These are phyloP conservation scores for Sugiyamaella sp. DNA, from an alignment of 1,139 yeast species.

Conservation along the genomic window DNA sequence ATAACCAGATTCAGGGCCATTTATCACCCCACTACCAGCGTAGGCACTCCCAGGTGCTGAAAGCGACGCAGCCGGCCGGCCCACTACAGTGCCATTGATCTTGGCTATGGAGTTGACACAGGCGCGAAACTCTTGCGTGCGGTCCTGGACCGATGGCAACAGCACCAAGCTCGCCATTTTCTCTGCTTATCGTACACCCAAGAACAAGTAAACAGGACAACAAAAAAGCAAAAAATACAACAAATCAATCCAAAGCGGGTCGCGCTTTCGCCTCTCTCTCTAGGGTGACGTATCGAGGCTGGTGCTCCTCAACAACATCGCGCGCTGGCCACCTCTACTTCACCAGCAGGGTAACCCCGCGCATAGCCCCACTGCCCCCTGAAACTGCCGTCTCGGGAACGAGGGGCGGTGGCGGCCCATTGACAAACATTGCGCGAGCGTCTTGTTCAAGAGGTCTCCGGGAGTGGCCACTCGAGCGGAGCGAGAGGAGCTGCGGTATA, in stretches of 20 bases:
- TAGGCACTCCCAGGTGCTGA: constrained; percentile 2
- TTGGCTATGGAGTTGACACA: constrained; percentile 74
- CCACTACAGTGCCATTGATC: constrained; percentile 48
- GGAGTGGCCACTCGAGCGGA: constrained; percentile 4
- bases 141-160: constrained; percentile 56
- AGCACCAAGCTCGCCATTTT: constrained; percentile 7
- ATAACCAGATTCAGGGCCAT: constrained; percentile 11
- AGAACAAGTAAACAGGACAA: not conserved
- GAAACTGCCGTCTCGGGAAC: not conserved
- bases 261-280: not conserved
- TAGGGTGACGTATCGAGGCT: too few species aligned
- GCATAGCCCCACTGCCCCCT: not conserved
- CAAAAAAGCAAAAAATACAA: not conserved
- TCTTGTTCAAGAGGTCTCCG: not conserved
- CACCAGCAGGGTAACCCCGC: not conserved
- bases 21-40: constrained; percentile 30
- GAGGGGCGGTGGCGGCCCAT: too few species aligned
- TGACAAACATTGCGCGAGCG: too few species aligned
- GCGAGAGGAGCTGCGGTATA: not conserved
- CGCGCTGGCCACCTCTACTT: too few species aligned
- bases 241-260: too few species aligned
- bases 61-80: not conserved
- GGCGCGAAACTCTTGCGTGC: constrained; percentile 85
- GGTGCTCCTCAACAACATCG: too few species aligned
- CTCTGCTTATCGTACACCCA: not conserved